Conservation (phyloP, 2,329 filamentous ascomycete genomes). For the Tolypocladium nubicola region DNA sequence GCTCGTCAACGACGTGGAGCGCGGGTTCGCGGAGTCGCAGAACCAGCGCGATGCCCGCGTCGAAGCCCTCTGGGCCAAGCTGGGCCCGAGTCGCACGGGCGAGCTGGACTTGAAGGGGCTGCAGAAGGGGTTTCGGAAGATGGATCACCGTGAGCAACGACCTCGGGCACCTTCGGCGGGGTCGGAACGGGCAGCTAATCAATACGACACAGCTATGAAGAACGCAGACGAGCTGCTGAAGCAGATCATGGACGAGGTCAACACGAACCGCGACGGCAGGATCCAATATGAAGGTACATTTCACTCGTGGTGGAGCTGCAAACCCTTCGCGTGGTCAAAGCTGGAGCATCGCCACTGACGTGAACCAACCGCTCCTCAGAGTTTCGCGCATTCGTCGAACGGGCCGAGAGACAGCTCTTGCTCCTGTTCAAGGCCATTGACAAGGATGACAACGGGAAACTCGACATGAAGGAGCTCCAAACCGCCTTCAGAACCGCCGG, state of each 20-base stretch:
- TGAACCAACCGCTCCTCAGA: conserved; percentile 40
- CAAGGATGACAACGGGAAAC: conserved; percentile 69
- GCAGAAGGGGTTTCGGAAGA: conserved; percentile 72
- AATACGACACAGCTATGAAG: conserved; percentile 51
- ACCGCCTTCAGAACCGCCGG: conserved; percentile 69
- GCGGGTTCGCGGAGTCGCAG: conserved; percentile 66
- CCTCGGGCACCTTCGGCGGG: background rate
- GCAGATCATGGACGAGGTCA: conserved; percentile 71
- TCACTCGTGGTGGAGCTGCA: background rate
- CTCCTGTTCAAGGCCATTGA: conserved; percentile 81
- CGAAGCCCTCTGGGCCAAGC: conserved; percentile 70
- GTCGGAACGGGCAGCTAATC: conserved; percentile 10
- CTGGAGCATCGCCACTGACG: conserved; percentile 1
- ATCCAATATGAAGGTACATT: conserved; percentile 80
- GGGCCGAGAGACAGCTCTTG: conserved; percentile 76
- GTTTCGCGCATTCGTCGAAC: conserved; percentile 79
- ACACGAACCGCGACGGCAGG: conserved; percentile 76
- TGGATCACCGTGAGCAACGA: conserved; percentile 72
- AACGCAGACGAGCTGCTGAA: conserved; percentile 81
- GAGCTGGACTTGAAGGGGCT: conserved; percentile 77
- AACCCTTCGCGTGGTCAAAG: background rate
- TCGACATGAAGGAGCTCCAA: conserved; percentile 78
- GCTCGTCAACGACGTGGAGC: conserved; percentile 40
- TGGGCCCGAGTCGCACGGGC: conserved; percentile 68
- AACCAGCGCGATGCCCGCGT: conserved; percentile 73